Evolutionary conservation across 768 basidiomycete genomes (phyloP), one percentile per base, ranked within the genome.

Genomic region (Galerina sulciceps): DNA sequence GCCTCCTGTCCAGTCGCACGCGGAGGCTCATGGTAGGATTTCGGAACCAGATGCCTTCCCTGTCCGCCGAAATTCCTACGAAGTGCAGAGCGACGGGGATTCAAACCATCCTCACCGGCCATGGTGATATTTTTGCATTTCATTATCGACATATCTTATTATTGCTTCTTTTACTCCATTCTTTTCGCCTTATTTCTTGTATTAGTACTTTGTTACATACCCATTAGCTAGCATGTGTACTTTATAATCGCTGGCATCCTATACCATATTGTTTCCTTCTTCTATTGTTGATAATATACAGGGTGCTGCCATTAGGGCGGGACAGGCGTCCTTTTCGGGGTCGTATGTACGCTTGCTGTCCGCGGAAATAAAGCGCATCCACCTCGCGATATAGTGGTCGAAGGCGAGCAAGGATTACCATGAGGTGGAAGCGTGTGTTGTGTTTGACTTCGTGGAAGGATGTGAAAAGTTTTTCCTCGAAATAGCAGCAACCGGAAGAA

Each of bases 81-180:
- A 65, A 26, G 53, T 58, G 5, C 57, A 79, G 58, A 75, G 75
- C 44, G 79, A 80, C 61, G 70, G 59, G 54, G 75, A 78, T 54
- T 68, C 71, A 34, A 66, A 60, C 45, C 75, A 75, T 41, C 81
- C 81, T 4, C 69, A 79, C 43, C 70, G 82, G 37, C 82, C 81
- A 59, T 84, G 82, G 82, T 83, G 60, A 65, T 50, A 23, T 40
- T 22, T 44, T 57, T 44, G 36, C 22, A 26, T 49, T 55, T 43
- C 34, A 60, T 60, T 42, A 43, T 67, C 59, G 44, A 48, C 2
- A 20, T 51, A 37, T 48, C 40, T 15, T 34, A 18, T 31, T 22
- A 31, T 36, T 43, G 22, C 22, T 40, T 43, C 38, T 26, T 51
- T 23, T 17, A 43, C 11, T 17, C 51, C 26, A 26, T 55, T 55